Conservation (phyloP, 768 basidiomycete species). For the Amanita rubescens region DNA sequence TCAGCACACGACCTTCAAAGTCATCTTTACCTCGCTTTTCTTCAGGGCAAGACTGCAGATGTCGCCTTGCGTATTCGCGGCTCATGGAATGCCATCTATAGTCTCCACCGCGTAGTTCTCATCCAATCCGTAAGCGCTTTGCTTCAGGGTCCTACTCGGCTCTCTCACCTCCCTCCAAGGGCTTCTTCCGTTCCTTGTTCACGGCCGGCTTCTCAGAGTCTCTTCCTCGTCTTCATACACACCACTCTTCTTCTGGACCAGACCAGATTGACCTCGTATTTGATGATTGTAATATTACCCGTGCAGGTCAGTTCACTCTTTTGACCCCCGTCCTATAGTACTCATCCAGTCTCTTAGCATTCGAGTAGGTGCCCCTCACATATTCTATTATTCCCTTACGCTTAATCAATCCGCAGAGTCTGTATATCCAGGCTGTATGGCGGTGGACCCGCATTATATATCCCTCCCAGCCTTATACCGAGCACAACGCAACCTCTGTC, state of each 20-base stretch:
- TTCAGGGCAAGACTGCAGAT: conserved; percentile 69
- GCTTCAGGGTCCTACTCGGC: background rate
- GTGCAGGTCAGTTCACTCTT: conserved; percentile 52
- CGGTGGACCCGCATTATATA: conserved; percentile 67
- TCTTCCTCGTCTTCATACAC: conserved; percentile 19
- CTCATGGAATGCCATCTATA: conserved; percentile 65
- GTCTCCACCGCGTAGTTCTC: conserved; percentile 77
- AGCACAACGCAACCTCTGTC: conserved; percentile 66
- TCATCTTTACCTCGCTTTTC: conserved; percentile 71
- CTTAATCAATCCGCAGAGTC: conserved; percentile 39
- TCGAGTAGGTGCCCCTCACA: conserved; percentile 61
- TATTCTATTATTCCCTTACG: background rate
- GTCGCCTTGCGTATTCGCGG: conserved; percentile 64
- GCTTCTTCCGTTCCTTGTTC: conserved; percentile 86
- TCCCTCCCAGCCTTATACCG: conserved; percentile 60
- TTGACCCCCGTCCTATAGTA: background rate
- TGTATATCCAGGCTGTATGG: conserved; percentile 86
- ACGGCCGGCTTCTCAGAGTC: conserved; percentile 74
- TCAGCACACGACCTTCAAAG: conserved; percentile 55
- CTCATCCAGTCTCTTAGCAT: conserved; percentile 44
- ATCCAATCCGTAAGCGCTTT: conserved; percentile 62
- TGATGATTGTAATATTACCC: conserved; percentile 83
- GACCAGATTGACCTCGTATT: conserved; percentile 66
- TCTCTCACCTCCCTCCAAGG: conserved; percentile 33
- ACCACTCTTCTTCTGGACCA: conserved; percentile 21